Base-by-base conservation (phyloP, 106 monocot genomes). In the Allium sativum region DNA sequence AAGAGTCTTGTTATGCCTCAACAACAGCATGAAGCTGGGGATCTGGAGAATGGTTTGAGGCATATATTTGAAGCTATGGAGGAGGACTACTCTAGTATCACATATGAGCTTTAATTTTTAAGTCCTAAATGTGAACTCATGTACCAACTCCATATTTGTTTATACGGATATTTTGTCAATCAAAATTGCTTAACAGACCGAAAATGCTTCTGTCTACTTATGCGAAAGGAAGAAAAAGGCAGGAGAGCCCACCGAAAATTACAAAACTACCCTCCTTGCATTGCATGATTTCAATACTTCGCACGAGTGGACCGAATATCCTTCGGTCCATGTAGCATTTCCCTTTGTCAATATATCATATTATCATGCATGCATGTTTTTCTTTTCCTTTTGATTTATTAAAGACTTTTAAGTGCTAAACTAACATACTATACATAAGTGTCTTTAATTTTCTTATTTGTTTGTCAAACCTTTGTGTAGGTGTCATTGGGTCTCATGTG, bases 1-100 rank as follows among this genome's bases (percentile, higher is more conserved):
- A 48, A 31, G 43, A 51, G 41, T 20, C 50, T 72, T 8, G 41
- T 65, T n/a, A 40, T 48, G 15, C 21, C 56, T 42, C n/a, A 64
- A 9, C 62, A 64, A 11, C 8, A 22, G 21, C 43, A 58, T 48
- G 82, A 47, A 58, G 79, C 42, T 4, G 66, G 59, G 19, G 74
- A 72, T 56, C 54, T 88, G 69, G 77, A 80, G 13, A 52, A 16
- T 41, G 55, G 77, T 55, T 65, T 88, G 40, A 66, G 13, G 44
- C 68, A 72, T 42, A 42, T 88, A 7, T 81, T 88, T 70, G 79
- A 77, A 68, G 80, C 79, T 22, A 74, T 88, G n/a, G n/a, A n/a
- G 76, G 80, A 80, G 45, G 72, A 72, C 59, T 80, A 80, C 59
- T 40, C 74, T 3, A 58, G 57, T 9, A 45, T 7, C 55, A 62